Base-by-base conservation (phyloP, 192 early-diverging fungal species). In the Coemansia sp. region DNA sequence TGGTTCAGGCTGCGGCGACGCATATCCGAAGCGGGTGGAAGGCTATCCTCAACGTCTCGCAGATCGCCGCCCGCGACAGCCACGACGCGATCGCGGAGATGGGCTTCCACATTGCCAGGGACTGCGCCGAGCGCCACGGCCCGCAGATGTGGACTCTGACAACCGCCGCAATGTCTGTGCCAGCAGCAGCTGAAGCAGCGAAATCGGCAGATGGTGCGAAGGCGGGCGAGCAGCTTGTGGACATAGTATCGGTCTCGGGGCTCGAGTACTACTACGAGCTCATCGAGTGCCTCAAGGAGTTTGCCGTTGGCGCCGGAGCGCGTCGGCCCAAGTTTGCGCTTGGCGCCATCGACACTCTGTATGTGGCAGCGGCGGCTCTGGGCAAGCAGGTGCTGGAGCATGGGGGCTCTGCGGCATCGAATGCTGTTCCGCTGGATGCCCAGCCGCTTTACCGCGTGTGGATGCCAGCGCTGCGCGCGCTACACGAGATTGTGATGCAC, bases 401-500 rank as follows among this genome's bases (percentile, higher is more conserved):
- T 36, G 45, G 67, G 0, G 53, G 7, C 19, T 71, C 46, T 57
- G 46, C 15, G 10, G 69, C 46, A 19, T 38, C 38, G 22, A 59
- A 65, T 36, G 20, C 8, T 4, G 25, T 73, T 43, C 43, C 70
- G 14, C 61, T 86, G 15, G 85, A 83, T 35, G 86, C 87, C 22
- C 87, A 88, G 73, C 86, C 85, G 20, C 65, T 85, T 54, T 81
- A 87, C 61, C 86, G 86, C 65, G 87, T 87, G 62, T 95, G 92
- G 93, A 91, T 93, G 81, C 92, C 94, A 0, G 81, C 91, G n/a
- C 81, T 97, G 46, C 89, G 92, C 60, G 93, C 92, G 34, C 82
- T 95, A 45, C 90, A 95, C 72, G 89, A 92, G 58, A 86, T 95
- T 0, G 89, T 94, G 32, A 95, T 97, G 94, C 89, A 90, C 29